Base-by-base conservation (phyloP, 805 yeast genomes). In the Sungouiella blattae region DNA sequence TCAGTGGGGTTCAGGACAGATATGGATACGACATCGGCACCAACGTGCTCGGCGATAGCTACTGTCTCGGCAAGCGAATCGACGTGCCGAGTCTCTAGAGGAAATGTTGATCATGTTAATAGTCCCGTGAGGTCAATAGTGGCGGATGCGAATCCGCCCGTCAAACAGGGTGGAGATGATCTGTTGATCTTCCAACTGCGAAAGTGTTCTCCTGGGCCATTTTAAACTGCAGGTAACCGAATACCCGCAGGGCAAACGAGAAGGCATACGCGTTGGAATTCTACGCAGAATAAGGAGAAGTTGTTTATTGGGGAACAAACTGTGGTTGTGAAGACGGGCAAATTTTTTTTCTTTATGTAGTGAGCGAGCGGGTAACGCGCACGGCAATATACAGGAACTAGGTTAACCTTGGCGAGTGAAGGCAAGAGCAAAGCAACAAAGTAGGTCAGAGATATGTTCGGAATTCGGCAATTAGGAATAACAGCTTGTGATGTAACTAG, bases 221-320 rank as follows among this genome's bases (percentile, higher is more conserved):
- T 64, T 67, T 67, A 65, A 49, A 67, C 72, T 67, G 71, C 55
- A 60, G 55, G 62, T 65, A 67, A 67, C 44, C 68, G 73, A 67
- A 67, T 67, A 65, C 61, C 41, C 55, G 55, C 71, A 67, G 73
- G 71, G 69, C 56, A 51, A 48, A 61, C 57, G 71, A 59, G 71
- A 65, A 67, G 72, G 72, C 71, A 55, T 62, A 64, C 67, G 71
- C 63, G 51, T 56, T 65, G 72, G 69, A 44, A 30, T 22, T 12
- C n/a, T n/a, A n/a, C 21, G 18, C 18, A 30, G 18, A 22, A n/a
- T 13, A 12, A 16, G 13, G 5, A 11, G 28, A 31, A 31, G 14
- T 5, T 26, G 33, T 31, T 27, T 31, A 31, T 31, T 31, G 20
- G 28, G n/a, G 27, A 24, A 8, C 12, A n/a, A n/a, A n/a, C n/a